Base-by-base conservation (phyloP, 176 grass and related monocot genomes). In the Typha latifolia region DNA sequence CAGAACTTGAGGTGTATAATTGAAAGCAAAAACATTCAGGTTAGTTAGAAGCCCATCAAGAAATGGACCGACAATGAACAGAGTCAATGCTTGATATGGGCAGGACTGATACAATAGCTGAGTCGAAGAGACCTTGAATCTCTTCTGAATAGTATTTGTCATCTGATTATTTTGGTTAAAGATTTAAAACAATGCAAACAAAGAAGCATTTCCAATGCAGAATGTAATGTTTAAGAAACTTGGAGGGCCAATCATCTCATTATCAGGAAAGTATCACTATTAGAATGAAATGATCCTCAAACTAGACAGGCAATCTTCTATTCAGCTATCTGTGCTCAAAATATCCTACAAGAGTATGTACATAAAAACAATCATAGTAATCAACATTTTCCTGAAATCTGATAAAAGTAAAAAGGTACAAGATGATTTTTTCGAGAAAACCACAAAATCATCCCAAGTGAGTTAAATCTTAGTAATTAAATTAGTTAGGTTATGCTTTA, bases 71-170 rank as follows among this genome's bases (percentile, higher is more conserved):
- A 27, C 49, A 0, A 66, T 32, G 48, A 74, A 74, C 37, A 74
- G 27, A 34, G 47, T 74, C 22, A 62, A 32, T 23, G 72, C 62
- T 66, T 74, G 72, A 31, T 66, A 74, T 12, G 72, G 62, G 5
- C 47, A 52, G 7, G 72, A 74, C 22, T 66, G 62, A 66, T 66
- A 74, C 62, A 74, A 47, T 5, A 74, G 72, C 29, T 74, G 72
- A 12, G 72, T 74, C 3, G 72, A 74, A 29, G 72, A 74, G 22
- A 74, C 72, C 12, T 74, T 74, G 56, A 65, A 74, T 19, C 29
- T 66, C 62, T 74, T 74, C 49, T 74, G 62, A 20, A 74, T 74
- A 65, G 72, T 66, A 62, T 74, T 74, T 55, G 72, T 74, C 72
- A 74, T 74, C 72, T 74, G 49, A 29, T 4, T 22, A 43, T 43